Evolutionary conservation across 257 asterid genomes (phyloP).

Genomic region (Fraxinus cuspidata): DNA sequence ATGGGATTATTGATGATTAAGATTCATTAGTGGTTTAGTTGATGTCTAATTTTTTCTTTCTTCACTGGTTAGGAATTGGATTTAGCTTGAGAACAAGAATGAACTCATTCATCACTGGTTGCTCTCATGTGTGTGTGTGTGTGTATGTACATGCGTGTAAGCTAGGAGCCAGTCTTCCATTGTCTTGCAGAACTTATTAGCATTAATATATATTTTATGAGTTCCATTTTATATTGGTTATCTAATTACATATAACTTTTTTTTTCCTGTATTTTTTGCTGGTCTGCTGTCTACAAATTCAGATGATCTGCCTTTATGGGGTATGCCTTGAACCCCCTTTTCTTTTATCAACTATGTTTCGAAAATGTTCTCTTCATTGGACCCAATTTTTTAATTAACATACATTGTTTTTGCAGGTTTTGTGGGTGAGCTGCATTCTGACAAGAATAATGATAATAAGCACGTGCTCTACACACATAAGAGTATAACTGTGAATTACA

Average conservation of each 20-base stretch:
- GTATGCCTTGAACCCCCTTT: constrained; percentile 42
- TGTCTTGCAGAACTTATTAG: background rate
- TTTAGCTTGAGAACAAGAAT: background rate
- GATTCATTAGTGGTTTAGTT: background rate
- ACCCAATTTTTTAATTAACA: background rate
- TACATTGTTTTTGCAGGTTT: constrained; percentile 41
- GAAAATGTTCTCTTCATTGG: background rate
- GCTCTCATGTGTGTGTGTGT: background rate
- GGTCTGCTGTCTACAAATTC: constrained; percentile 22
- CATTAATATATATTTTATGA: background rate
- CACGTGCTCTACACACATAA: constrained; percentile 64
- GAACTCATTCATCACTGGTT: background rate
- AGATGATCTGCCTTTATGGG: constrained; percentile 99
- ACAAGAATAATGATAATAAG: constrained; percentile 49
- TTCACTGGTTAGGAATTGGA: background rate
- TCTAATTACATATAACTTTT: background rate
- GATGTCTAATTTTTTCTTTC: background rate
- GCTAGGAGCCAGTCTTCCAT: background rate
- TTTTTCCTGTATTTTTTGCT: background rate
- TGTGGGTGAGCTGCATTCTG: constrained; percentile 60
- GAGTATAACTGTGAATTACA: constrained; percentile 55
- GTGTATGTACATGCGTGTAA: background rate
- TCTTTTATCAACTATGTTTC: background rate
- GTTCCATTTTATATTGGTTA: background rate
- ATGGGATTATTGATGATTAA: background rate